Conservation (phyloP, 192 early-diverging fungal genomes). For the Globomyces pollinis-pini region DNA sequence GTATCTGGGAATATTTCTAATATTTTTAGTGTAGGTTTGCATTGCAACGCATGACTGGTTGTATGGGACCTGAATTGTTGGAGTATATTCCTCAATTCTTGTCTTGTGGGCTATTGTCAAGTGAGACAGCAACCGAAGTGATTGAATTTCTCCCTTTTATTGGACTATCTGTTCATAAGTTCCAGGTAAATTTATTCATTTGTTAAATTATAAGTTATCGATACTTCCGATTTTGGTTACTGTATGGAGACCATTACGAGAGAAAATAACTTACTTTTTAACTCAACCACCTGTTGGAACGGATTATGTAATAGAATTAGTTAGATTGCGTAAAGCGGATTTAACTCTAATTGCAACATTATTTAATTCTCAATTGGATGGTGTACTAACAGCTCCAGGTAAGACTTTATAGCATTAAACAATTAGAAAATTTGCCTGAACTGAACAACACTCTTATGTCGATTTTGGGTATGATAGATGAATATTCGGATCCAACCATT, state of each 20-base stretch:
- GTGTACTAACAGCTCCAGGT: slow-evolving; percentile 65
- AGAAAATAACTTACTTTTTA: slow-evolving; percentile 76
- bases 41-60: slow-evolving; percentile 81
- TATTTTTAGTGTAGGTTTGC: slow-evolving; percentile 31
- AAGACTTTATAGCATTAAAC: slow-evolving; percentile 32
- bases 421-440: slow-evolving; percentile 51
- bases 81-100: slow-evolving; percentile 74
- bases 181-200: too few species aligned
- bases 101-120: slow-evolving; percentile 60
- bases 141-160: slow-evolving; percentile 82
- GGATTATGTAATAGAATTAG: slow-evolving; percentile 71
- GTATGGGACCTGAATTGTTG: slow-evolving; percentile 74
- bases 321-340: slow-evolving; percentile 76
- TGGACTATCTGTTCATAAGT: slow-evolving; percentile 78
- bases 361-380: slow-evolving; percentile 74
- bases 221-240: slow-evolving; percentile 22
- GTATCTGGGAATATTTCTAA: too few species aligned
- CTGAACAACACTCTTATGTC: slow-evolving; percentile 57
- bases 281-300: slow-evolving; percentile 78
- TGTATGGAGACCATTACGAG: slow-evolving; percentile 57
- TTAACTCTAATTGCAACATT: slow-evolving; percentile 68
- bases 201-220: too few species aligned
- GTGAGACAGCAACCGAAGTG: slow-evolving; percentile 69
- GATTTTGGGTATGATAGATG: slow-evolving; percentile 57
- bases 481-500: slow-evolving; percentile 49